These are phyloP conservation scores for Diaporthe ilicicola DNA, from an alignment of 2,329 filamentous ascomycete species.

Conservation along the genomic window DNA sequence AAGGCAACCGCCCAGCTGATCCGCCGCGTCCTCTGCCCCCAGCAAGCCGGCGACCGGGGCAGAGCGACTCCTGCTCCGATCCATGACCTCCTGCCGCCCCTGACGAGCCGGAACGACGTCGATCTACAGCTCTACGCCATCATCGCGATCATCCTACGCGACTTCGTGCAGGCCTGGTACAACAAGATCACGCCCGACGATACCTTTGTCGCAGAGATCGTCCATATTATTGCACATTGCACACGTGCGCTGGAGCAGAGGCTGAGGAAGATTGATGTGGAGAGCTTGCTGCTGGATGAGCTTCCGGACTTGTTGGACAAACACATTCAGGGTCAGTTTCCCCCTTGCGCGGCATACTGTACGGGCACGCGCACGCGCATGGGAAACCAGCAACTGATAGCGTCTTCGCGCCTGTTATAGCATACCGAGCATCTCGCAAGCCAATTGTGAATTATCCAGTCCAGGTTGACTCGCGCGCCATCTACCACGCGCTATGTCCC, in stretches of 20 bases:
- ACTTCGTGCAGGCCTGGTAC: slow-evolving; percentile 95
- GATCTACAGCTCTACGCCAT: slow-evolving; percentile 94
- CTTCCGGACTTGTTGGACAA: slow-evolving; percentile 81
- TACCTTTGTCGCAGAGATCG: slow-evolving; percentile 84
- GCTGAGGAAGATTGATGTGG: slow-evolving; percentile 81
- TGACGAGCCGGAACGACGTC: slow-evolving; percentile 94
- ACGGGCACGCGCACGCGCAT: neutral
- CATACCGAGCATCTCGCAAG: slow-evolving; percentile 74
- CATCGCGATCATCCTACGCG: slow-evolving; percentile 86
- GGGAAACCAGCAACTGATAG: slow-evolving; percentile 33
- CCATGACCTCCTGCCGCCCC: slow-evolving; percentile 83
- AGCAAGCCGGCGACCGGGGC: slow-evolving; percentile 68
- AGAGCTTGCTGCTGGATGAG: slow-evolving; percentile 86
- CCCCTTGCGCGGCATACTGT: slow-evolving; percentile 15
- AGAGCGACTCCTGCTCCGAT: slow-evolving; percentile 66
- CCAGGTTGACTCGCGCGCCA: slow-evolving; percentile 67
- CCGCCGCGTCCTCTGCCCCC: slow-evolving; percentile 83
- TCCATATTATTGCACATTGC: slow-evolving; percentile 92
- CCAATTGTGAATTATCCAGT: slow-evolving; percentile 67
- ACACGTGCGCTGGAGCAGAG: slow-evolving; percentile 88
- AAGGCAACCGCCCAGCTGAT: slow-evolving; percentile 83
- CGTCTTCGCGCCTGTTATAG: slow-evolving; percentile 51
- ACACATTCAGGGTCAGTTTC: slow-evolving; percentile 76
- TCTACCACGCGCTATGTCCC: slow-evolving; percentile 87
- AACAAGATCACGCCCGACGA: slow-evolving; percentile 90